Conservation (phyloP, 129 eudicot species). For the Smallanthus sonchifolius region DNA sequence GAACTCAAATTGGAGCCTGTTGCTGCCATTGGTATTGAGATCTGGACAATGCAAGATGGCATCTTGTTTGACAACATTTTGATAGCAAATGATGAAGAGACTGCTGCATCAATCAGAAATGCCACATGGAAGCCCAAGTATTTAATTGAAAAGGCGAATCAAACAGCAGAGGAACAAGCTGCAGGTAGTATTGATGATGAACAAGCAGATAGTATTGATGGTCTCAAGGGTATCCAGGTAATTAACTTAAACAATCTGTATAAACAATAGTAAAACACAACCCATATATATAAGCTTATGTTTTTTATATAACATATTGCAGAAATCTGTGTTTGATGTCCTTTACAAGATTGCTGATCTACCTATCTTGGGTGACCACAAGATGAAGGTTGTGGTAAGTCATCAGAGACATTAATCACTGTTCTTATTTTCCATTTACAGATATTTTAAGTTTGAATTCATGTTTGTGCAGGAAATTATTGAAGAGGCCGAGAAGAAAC, state of each 20-base stretch:
- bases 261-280: too few relatives aligned
- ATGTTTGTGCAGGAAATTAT: conserved; percentile 53
- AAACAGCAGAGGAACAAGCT: conserved; percentile 34
- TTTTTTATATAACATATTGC: conserved; percentile 18
- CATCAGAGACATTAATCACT: background rate
- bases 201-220: conserved; percentile 32
- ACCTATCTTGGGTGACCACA: conserved; percentile 67
- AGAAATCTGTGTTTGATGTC: conserved; percentile 71
- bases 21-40: conserved; percentile 89
- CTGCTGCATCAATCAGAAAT: conserved; percentile 53
- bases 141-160: conserved; percentile 64
- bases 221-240: conserved; percentile 75
- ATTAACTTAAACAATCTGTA: background rate
- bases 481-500: conserved; percentile 78
- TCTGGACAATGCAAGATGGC: conserved; percentile 98
- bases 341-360: conserved; percentile 81
- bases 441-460: background rate
- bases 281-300: too few relatives aligned
- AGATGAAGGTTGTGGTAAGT: conserved; percentile 64
- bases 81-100: conserved; percentile 63
- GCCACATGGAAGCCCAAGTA: conserved; percentile 80
- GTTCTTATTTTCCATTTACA: background rate
- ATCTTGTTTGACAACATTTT: conserved; percentile 79
- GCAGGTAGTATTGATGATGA: conserved; percentile 31
- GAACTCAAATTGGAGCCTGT: conserved; percentile 69